These are phyloP conservation scores for Fusarium robinianum DNA, from an alignment of 2,329 filamentous ascomycete species.

Conservation along the genomic window DNA sequence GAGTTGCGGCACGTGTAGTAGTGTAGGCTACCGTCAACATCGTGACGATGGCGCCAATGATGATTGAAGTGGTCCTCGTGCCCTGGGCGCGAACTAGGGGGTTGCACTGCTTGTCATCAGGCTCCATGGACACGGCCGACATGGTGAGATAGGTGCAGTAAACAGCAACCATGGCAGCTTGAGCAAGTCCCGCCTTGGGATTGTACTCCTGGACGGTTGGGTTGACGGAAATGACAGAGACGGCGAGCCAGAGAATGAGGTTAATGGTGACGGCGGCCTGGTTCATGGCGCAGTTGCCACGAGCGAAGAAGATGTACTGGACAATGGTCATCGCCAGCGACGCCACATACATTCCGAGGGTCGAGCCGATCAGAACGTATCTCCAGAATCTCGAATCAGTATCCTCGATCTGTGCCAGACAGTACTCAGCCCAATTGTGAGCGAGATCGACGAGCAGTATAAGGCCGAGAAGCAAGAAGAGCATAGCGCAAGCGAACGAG, in stretches of 20 bases:
- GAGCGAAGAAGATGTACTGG: conserved; percentile 96
- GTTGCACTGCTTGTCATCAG: conserved; percentile 91
- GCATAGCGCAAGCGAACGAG: conserved; percentile 82
- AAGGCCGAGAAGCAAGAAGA: conserved; percentile 91
- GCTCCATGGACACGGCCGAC: conserved; percentile 98
- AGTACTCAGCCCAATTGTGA: conserved; percentile 97
- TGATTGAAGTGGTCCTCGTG: conserved; percentile 85
- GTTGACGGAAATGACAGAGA: conserved; percentile 86
- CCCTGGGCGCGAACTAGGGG: conserved; percentile 84
- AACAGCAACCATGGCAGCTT: conserved; percentile 93
- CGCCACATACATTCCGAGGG: conserved; percentile 88
- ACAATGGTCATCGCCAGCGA: conserved; percentile 93
- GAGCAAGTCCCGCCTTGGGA: conserved; percentile 90
- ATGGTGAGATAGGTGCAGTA: conserved; percentile 99
- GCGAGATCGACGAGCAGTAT: conserved; percentile 93
- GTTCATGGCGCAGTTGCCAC: conserved; percentile 86
- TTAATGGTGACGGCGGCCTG: conserved; percentile 96
- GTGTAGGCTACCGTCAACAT: conserved; percentile 98
- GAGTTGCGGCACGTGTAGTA: conserved; percentile 92
- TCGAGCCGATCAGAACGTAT: conserved; percentile 85
- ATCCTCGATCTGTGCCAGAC: conserved; percentile 89
- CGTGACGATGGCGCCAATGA: conserved; percentile 92
- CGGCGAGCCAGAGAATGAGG: conserved; percentile 76
- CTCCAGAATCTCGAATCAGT: conserved; percentile 86
- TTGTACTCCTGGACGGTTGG: conserved; percentile 90